Evolutionary conservation across 139 green algal species (phyloP).

Genomic region (Edaphochlamys debaryana): DNA sequence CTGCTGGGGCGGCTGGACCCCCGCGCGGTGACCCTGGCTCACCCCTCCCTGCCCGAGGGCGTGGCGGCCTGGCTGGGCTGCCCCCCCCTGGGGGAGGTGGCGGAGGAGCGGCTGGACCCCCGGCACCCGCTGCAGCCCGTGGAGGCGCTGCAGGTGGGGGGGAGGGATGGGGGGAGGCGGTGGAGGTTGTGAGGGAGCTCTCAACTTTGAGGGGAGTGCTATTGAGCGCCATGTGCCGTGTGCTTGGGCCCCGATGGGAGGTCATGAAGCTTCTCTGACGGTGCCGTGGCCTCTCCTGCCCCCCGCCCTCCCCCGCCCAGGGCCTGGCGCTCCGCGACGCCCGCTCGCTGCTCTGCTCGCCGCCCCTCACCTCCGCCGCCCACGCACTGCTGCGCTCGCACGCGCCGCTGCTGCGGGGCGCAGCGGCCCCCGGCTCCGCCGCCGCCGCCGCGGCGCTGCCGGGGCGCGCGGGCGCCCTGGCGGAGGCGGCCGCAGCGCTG

Average conservation of each 20-base stretch:
- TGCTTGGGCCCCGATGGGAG: too few species aligned
- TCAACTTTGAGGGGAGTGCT: too few species aligned
- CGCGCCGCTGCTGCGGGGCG: constrained; percentile 11
- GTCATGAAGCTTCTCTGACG: too few species aligned
- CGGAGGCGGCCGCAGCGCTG: constrained; percentile 23
- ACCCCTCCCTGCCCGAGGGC: constrained; percentile 50
- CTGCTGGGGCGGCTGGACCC: constrained; percentile 67
- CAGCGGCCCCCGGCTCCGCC: not conserved
- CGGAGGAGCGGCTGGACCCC: constrained; percentile 51
- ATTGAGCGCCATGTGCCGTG: too few species aligned
- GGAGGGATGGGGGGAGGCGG: not conserved
- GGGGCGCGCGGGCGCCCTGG: constrained; percentile 16
- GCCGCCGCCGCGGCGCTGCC: not conserved
- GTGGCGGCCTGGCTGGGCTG: constrained; percentile 57
- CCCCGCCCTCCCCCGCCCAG: not conserved
- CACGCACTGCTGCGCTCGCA: constrained; percentile 35
- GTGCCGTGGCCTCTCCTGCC: too few species aligned
- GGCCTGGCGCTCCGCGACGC: constrained; percentile 19
- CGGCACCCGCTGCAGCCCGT: constrained; percentile 34
- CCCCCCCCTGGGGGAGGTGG: constrained; percentile 52
- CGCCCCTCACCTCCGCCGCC: constrained; percentile 25
- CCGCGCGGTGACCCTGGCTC: constrained; percentile 48
- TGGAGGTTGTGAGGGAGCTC: too few species aligned
- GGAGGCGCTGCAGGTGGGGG: constrained; percentile 42
- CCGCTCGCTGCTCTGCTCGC: constrained; percentile 8